phyloP scores from a whole-genome alignment of 2,329 filamentous ascomycete genomes.

The Aspergillus flavus region DNA sequence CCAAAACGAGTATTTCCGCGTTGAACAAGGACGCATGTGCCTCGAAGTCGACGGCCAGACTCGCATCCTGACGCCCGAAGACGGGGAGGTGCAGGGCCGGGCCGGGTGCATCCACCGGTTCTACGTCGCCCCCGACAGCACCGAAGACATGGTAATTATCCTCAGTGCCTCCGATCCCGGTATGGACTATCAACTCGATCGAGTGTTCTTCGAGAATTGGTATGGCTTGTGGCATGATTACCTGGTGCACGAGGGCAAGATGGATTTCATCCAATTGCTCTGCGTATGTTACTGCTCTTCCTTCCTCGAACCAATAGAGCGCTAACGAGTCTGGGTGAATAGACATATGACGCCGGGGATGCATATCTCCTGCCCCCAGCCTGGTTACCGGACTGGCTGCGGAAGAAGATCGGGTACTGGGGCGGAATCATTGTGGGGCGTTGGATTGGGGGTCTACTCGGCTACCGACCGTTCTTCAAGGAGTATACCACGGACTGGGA shows the following conservation, averaged over 20 bases:
- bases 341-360: not conserved
- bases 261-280: conserved; percentile 1
- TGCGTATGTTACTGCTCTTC: not conserved
- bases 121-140: not conserved
- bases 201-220: conserved; percentile 4
- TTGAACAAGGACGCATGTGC: not conserved
- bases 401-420: not conserved
- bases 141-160: not conserved
- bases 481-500: conserved; percentile 19
- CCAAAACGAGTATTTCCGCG: not conserved
- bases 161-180: not conserved
- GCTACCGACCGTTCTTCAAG: conserved; percentile 16
- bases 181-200: not conserved
- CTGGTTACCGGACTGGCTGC: not conserved
- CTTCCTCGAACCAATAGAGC: not conserved
- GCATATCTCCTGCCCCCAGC: not conserved
- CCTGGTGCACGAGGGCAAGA: not conserved
- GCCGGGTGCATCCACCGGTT: not conserved
- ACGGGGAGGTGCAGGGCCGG: not conserved
- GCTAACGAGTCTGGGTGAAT: not conserved
- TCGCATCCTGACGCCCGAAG: not conserved
- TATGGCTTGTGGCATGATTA: conserved; percentile 2
- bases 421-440: conserved; percentile 1
- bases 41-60: not conserved
- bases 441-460: conserved; percentile 4